Conservation (phyloP, 202 grass and related monocot species). For the Saccharum hybrid region DNA sequence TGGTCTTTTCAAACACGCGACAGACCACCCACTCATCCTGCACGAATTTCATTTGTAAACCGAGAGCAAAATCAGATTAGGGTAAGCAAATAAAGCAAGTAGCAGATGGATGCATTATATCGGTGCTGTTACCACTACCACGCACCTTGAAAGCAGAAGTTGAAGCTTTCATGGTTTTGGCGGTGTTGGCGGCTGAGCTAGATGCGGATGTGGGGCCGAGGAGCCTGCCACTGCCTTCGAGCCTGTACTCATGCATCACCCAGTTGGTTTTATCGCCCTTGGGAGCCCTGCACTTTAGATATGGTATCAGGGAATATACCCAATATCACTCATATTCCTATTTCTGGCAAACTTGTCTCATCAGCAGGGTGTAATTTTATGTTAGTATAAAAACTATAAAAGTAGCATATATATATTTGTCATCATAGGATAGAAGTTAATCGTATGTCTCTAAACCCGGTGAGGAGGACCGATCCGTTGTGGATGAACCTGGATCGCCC, state of each 20-base stretch:
- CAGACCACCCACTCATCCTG: conserved; percentile 79
- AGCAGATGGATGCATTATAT: background rate
- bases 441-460: too few relatives aligned
- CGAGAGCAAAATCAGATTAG: background rate
- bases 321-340: too few relatives aligned
- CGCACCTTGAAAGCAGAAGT: conserved; percentile 18
- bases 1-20: conserved; percentile 64
- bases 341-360: too few relatives aligned
- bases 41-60: background rate
- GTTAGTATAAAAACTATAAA: too few relatives aligned
- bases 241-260: conserved; percentile 86
- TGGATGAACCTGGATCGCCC: too few relatives aligned
- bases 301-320: background rate
- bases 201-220: background rate
- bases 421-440: too few relatives aligned
- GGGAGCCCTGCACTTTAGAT: conserved; percentile 51
- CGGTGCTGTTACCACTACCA: background rate
- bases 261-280: conserved; percentile 81
- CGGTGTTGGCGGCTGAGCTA: background rate
- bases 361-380: too few relatives aligned
- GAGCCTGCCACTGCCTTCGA: conserved; percentile 43
- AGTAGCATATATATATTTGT: too few relatives aligned
- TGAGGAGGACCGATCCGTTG: too few relatives aligned
- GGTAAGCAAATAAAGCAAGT: background rate
- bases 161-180: background rate